Percentiles rank a stretch among this genome's conserved stretches.
Evolutionary conservation across 805 yeast species (phyloP).

Genomic region (Yarrowia porcina): DNA sequence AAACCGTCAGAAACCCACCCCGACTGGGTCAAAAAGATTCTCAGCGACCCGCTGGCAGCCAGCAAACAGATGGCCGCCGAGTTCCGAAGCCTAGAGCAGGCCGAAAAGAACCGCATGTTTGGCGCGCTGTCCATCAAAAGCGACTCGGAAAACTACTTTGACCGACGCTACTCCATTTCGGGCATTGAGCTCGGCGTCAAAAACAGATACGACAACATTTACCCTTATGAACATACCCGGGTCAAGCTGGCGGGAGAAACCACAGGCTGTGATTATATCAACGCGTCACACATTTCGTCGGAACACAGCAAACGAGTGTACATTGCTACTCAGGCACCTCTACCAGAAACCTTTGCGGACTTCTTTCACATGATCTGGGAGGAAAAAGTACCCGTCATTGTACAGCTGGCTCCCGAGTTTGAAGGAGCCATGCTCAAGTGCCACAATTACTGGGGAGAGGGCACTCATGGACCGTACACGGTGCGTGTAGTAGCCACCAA

Average conservation of each 20-base stretch:
- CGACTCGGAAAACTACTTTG: constrained; percentile 24
- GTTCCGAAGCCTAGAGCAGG: constrained; percentile 63
- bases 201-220: constrained; percentile 84
- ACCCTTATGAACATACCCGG: constrained; percentile 81
- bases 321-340: constrained; percentile 94
- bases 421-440: constrained; percentile 86
- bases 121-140: constrained; percentile 37
- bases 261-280: constrained; percentile 58
- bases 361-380: constrained; percentile 78
- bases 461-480: background rate
- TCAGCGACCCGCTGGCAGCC: constrained; percentile 40
- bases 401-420: constrained; percentile 72
- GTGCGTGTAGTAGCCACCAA: background rate
- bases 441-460: constrained; percentile 68
- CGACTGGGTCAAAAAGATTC: constrained; percentile 48
- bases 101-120: constrained; percentile 66
- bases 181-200: constrained; percentile 81
- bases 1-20: constrained; percentile 43
- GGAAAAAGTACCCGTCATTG: constrained; percentile 60
- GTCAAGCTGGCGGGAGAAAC: constrained; percentile 44
- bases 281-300: constrained; percentile 68
- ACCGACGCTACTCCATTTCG: constrained; percentile 48
- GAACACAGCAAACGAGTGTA: constrained; percentile 45
- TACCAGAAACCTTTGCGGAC: constrained; percentile 72
- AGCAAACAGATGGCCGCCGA: constrained; percentile 46